Evolutionary conservation across 306 rosid genomes (phyloP).

Genomic region (Delonix regia): DNA sequence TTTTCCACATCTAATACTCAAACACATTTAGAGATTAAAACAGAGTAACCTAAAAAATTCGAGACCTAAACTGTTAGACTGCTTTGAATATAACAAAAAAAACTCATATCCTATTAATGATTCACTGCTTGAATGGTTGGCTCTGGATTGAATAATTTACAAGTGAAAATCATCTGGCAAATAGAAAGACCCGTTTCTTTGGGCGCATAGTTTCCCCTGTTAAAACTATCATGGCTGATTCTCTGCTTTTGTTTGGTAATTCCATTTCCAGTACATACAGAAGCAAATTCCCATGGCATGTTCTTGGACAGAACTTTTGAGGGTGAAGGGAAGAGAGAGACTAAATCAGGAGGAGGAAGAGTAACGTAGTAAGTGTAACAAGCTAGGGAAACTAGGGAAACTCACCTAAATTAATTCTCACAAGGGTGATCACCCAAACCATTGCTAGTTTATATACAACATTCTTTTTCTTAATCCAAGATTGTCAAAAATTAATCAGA

Average conservation of each 20-base stretch:
- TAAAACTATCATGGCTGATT: too few relatives aligned
- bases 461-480: not conserved
- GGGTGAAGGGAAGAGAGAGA: not conserved
- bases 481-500: not conserved
- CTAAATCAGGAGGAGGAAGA: not conserved
- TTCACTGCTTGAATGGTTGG: not conserved
- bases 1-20: not conserved
- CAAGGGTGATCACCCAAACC: not conserved
- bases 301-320: not conserved
- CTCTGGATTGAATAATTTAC: not conserved
- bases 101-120: not conserved
- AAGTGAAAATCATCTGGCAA: not conserved
- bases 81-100: too few relatives aligned
- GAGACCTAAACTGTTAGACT: too few relatives aligned
- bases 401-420: not conserved
- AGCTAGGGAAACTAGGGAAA: not conserved
- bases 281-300: not conserved
- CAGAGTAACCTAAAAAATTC: not conserved
- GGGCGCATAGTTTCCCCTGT: too few relatives aligned
- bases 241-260: too few relatives aligned
- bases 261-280: not conserved
- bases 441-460: slow-evolving; percentile 14
- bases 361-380: not conserved
- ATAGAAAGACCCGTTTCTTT: too few relatives aligned
- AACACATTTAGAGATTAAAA: not conserved